Conservation (phyloP, 257 asterid species). For the Pogostemon cablin region DNA sequence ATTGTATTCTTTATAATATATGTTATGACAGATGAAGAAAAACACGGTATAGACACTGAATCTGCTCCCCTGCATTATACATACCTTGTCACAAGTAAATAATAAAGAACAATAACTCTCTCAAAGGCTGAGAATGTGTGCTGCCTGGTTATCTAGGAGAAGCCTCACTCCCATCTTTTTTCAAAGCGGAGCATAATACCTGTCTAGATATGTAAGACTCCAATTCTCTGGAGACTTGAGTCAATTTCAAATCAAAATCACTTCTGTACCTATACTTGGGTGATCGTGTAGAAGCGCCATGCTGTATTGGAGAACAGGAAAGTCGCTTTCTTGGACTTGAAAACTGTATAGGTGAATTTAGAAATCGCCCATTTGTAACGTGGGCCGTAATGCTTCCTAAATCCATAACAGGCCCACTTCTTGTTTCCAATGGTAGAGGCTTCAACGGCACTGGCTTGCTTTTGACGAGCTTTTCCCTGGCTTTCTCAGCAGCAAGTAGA, state of each 20-base stretch:
- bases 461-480: conserved; percentile 66
- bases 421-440: conserved; percentile 80
- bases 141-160: conserved; percentile 52
- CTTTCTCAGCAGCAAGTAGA: conserved; percentile 66
- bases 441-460: conserved; percentile 47
- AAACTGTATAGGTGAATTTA: conserved; percentile 54
- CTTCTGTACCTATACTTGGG: conserved; percentile 65
- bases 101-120: conserved; percentile 31
- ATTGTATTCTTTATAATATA: conserved; percentile 3
- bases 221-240: conserved; percentile 77
- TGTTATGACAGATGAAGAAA: conserved; percentile 8
- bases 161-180: conserved; percentile 51
- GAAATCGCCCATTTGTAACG: conserved; percentile 42
- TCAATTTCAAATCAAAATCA: conserved; percentile 77
- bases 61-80: conserved; percentile 25
- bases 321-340: conserved; percentile 87
- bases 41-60: conserved; percentile 20
- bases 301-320: conserved; percentile 63
- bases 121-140: conserved; percentile 54
- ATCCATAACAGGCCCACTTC: conserved; percentile 64
- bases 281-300: conserved; percentile 40
- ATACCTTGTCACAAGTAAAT: conserved; percentile 35
- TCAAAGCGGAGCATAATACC: conserved; percentile 66
- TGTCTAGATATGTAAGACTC: conserved; percentile 85
- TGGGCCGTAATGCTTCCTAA: conserved; percentile 41